Base-by-base conservation (phyloP, 1,284 basidiomycete genomes). In the Ustilago bromivora region DNA sequence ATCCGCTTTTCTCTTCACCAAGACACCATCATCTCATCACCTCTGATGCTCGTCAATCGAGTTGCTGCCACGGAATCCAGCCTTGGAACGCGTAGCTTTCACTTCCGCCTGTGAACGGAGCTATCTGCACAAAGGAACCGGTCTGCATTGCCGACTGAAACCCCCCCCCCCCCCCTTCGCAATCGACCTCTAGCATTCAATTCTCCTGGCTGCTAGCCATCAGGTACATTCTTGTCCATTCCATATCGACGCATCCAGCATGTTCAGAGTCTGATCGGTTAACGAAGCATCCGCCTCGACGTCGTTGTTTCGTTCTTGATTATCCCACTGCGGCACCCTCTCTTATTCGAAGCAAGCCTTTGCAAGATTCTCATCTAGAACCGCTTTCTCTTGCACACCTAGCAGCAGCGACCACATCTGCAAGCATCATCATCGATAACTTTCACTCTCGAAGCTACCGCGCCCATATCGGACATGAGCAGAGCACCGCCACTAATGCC, bases 401-500 rank as follows among this genome's bases (percentile, higher is more conserved):
- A 13, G 13, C 49, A 51, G 28, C 28, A 51, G 23, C 28, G 49
- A 13, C n/a, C 5, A 7, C 28, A 17, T 11, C 43, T n/a, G 8
- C 12, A 47, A 32, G 9, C 13, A 10, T 28, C 23, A 12, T 47
- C 41, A 4, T 47, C n/a, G 23, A 17, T 49, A 11, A 10, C 4
- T 34, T 41, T 2, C 38, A 11, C 2, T 36, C 15, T 52, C 5
- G 35, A 51, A 9, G 51, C 40, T 40, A 46, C 32, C 13, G 34
- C 8, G 36, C 19, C 32, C 13, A 10, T 6, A 58, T 40, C 43
- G 46, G 60, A 57, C 0, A 82, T 82, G 81, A 82, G 76, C 46
- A 67, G 79, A 43, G 52, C 78, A 36, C 79, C 81, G 34, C 74
- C 81, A 28, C 70, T 76, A 11, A 66, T 74, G 38, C 63, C 79